Percentiles rank a stretch among this genome's conserved stretches.
phyloP scores from a whole-genome alignment of 176 grass and related monocot genomes.

The Zoysia pacifica region DNA sequence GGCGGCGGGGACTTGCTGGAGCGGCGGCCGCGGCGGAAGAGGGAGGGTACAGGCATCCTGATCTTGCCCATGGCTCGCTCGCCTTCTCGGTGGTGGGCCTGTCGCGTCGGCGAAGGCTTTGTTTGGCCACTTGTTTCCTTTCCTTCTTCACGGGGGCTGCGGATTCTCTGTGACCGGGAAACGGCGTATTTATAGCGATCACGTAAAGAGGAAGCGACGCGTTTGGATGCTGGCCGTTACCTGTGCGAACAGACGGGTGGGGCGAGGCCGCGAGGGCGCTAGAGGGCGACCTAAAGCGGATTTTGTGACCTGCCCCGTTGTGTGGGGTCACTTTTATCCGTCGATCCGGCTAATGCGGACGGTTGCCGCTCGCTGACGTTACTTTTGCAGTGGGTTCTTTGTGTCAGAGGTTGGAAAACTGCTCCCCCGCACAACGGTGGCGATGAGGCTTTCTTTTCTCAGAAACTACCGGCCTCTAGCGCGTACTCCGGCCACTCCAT shows the following conservation, averaged over 20 bases:
- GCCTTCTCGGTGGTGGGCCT: neutral
- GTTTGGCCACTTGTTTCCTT: neutral
- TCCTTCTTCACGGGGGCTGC: neutral
- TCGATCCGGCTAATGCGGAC: too few species aligned
- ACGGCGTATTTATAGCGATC: conserved; percentile 31
- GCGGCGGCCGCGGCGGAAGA: conserved; percentile 61
- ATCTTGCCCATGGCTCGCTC: conserved; percentile 73
- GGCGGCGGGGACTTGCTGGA: conserved; percentile 46
- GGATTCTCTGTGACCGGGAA: neutral
- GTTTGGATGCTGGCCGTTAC: neutral
- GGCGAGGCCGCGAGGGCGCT: neutral
- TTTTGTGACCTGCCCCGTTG: too few species aligned
- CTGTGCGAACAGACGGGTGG: neutral
- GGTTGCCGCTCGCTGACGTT: too few species aligned
- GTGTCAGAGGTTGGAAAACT: too few species aligned
- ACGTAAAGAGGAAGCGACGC: neutral
- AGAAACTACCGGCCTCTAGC: neutral
- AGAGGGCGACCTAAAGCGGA: too few species aligned
- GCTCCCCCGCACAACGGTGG: too few species aligned
- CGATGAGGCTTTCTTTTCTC: too few species aligned
- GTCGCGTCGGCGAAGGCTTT: neutral
- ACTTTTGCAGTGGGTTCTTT: too few species aligned
- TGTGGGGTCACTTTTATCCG: too few species aligned
- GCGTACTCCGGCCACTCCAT: neutral
- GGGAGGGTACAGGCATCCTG: conserved; percentile 55